These are phyloP conservation scores for Talaromyces islandicus DNA, from an alignment of 2,329 filamentous ascomycete genomes.

Conservation along the genomic window DNA sequence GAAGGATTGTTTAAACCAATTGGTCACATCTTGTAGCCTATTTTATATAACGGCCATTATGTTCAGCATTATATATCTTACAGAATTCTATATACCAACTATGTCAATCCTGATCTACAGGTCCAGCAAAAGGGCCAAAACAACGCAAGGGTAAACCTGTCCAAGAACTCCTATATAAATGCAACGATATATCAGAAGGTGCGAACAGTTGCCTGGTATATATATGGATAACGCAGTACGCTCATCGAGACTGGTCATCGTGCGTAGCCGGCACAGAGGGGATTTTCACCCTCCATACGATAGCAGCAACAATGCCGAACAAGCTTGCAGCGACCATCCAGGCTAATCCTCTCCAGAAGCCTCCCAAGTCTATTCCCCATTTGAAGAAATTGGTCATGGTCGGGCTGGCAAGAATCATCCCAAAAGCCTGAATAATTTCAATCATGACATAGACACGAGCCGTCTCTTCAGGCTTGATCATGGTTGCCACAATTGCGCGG, in stretches of 20 bases:
- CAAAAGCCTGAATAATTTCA: conserved; percentile 43
- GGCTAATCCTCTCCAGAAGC: conserved; percentile 44
- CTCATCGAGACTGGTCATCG: neutral
- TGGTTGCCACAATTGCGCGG: conserved; percentile 42
- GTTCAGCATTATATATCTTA: neutral
- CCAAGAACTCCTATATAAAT: neutral
- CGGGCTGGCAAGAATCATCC: conserved; percentile 43
- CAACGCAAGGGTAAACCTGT: neutral
- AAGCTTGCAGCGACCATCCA: conserved; percentile 36
- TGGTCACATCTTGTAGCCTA: too few species aligned
- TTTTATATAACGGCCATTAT: neutral
- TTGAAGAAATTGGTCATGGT: conserved; percentile 42
- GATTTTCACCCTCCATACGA: conserved; percentile 11
- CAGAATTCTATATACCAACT: neutral
- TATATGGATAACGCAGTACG: neutral
- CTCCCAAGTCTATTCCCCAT: conserved; percentile 41
- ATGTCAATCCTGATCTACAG: neutral
- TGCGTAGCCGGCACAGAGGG: neutral
- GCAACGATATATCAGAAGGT: neutral
- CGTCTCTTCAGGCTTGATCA: conserved; percentile 43
- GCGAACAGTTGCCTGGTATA: neutral
- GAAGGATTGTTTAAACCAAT: too few species aligned
- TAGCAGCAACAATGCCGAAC: conserved; percentile 18
- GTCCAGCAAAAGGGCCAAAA: neutral
- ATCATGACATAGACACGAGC: conserved; percentile 46